Conservation (phyloP, 1,139 yeast genomes). For the Lodderomyces metapsilosis region DNA sequence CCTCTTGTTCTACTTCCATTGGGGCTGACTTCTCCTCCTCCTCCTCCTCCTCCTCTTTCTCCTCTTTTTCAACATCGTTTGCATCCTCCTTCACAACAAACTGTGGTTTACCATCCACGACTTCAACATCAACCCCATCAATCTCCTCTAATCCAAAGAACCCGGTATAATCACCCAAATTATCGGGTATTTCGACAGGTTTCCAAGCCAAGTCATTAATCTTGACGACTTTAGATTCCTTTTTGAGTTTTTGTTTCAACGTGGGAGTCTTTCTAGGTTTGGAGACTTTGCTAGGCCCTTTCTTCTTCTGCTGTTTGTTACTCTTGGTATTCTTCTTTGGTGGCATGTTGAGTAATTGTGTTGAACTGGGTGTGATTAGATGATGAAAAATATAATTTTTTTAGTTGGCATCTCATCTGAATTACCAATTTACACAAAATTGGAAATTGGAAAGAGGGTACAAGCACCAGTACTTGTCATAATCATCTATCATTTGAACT, state of each 20-base stretch:
- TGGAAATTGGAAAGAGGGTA: too few relatives aligned
- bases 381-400: background rate
- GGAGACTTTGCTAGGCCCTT: conserved; percentile 9
- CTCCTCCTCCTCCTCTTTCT: conserved; percentile 16
- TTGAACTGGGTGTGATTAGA: background rate
- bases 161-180: conserved; percentile 84
- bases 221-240: conserved; percentile 43
- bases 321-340: conserved; percentile 2
- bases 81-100: conserved; percentile 54
- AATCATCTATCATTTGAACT: too few relatives aligned
- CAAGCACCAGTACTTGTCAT: too few relatives aligned
- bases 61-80: conserved; percentile 12
- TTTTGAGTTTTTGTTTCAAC: conserved; percentile 31
- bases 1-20: conserved; percentile 13
- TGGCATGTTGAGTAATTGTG: conserved; percentile 8
- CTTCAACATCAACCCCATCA: conserved; percentile 83
- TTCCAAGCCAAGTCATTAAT: conserved; percentile 70
- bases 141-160: conserved; percentile 91
- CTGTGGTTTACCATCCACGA: conserved; percentile 62
- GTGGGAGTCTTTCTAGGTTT: conserved; percentile 23
- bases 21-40: conserved; percentile 16
- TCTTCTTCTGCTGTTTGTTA: background rate
- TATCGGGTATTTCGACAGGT: conserved; percentile 76
- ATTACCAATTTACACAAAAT: conserved; percentile 5
- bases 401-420: conserved; percentile 11